A percentile compares a stretch with the other conserved stretches of the same genome.
These are phyloP conservation scores for Penicillium verrucosum DNA, from an alignment of 2,329 filamentous ascomycete genomes.

Conservation along the genomic window DNA sequence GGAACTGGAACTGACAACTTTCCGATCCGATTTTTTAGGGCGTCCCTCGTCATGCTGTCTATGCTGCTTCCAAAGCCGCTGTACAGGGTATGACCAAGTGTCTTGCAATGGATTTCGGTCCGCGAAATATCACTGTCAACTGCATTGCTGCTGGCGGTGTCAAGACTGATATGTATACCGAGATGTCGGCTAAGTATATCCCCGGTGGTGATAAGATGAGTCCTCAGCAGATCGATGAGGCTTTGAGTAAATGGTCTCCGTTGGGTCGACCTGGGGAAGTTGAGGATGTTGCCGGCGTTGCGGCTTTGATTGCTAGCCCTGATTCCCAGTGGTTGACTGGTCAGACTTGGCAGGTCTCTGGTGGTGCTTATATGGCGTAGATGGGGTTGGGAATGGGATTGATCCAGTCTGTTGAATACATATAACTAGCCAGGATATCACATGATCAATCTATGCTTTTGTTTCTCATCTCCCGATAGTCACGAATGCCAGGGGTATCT, in stretches of 20 bases:
- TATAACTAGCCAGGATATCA: background rate
- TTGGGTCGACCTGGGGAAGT: conserved; percentile 18
- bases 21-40: conserved; percentile 7
- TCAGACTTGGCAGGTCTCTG: conserved; percentile 23
- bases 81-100: conserved; percentile 25
- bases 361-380: conserved; percentile 22
- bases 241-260: conserved; percentile 23
- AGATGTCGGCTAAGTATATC: conserved; percentile 21
- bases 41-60: conserved; percentile 20
- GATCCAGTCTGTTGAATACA: background rate
- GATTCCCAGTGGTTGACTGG: conserved; percentile 27
- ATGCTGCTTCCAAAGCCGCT: conserved; percentile 23
- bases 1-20: background rate
- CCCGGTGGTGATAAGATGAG: conserved; percentile 20
- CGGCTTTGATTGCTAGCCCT: conserved; percentile 21
- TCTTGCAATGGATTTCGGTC: conserved; percentile 22
- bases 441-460: background rate
- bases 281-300: conserved; percentile 21
- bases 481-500: no score
- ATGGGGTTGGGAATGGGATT: background rate
- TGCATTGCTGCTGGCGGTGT: conserved; percentile 25
- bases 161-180: conserved; percentile 25
- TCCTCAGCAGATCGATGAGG: conserved; percentile 16
- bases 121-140: conserved; percentile 23
- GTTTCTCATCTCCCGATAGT: background rate